phyloP scores from a whole-genome alignment of 805 yeast genomes.

The Saccharomycopsis synnaedendra region DNA sequence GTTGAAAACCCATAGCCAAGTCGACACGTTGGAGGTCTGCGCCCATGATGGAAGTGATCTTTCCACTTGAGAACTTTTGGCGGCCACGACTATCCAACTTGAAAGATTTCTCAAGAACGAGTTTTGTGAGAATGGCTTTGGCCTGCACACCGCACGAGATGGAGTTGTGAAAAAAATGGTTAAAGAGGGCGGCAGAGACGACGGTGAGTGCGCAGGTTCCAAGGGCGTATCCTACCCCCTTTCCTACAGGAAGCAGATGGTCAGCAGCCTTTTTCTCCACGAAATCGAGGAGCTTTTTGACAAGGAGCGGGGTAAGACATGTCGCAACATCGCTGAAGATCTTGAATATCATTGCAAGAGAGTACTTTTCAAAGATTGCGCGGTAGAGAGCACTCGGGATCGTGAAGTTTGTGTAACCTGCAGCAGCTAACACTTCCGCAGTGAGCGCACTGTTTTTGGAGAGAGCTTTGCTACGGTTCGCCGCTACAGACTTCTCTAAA shows the following conservation, averaged over 20 bases:
- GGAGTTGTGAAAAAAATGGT: slow-evolving; percentile 40
- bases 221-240: slow-evolving; percentile 51
- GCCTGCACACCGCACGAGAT: slow-evolving; percentile 55
- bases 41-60: slow-evolving; percentile 61
- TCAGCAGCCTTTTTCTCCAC: slow-evolving; percentile 31
- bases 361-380: slow-evolving; percentile 37
- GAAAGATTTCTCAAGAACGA: slow-evolving; percentile 54
- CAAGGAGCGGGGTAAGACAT: slow-evolving; percentile 42
- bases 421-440: slow-evolving; percentile 25
- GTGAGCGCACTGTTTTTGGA: slow-evolving; percentile 25
- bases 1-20: slow-evolving; percentile 50
- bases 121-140: slow-evolving; percentile 55
- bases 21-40: slow-evolving; percentile 70
- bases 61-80: slow-evolving; percentile 44
- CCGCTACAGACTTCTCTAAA: slow-evolving; percentile 24
- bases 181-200: slow-evolving; percentile 28
- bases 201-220: slow-evolving; percentile 38
- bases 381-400: slow-evolving; percentile 37
- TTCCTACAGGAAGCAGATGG: slow-evolving; percentile 6
- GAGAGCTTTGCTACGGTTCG: slow-evolving; percentile 23
- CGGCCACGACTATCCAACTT: slow-evolving; percentile 41
- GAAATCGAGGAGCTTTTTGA: slow-evolving; percentile 41
- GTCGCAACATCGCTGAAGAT: slow-evolving; percentile 34
- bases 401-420: slow-evolving; percentile 18
- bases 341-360: slow-evolving; percentile 29